These are phyloP conservation scores for Cyberlindnera euphorbiae DNA, from an alignment of 805 yeast species.

Conservation along the genomic window DNA sequence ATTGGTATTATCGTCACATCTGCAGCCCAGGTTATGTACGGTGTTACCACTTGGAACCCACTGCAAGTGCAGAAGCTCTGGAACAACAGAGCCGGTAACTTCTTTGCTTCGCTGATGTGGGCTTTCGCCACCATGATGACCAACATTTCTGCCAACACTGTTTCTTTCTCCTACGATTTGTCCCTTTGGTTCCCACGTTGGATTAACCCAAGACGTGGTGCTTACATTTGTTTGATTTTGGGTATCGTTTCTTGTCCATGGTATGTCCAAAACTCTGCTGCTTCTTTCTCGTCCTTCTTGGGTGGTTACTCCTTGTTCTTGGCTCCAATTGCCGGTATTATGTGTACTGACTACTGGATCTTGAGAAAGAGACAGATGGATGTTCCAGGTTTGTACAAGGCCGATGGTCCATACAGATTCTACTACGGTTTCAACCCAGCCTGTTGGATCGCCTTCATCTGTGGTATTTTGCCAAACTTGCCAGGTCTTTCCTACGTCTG, in stretches of 20 bases:
- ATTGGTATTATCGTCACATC: slow-evolving; percentile 32
- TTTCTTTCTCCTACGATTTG: slow-evolving; percentile 55
- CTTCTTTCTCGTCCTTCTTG: slow-evolving; percentile 67
- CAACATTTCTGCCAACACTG: slow-evolving; percentile 64
- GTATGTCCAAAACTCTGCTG: slow-evolving; percentile 50
- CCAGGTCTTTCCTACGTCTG: slow-evolving; percentile 45
- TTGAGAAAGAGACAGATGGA: slow-evolving; percentile 65
- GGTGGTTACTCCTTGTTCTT: slow-evolving; percentile 76
- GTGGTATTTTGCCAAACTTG: slow-evolving; percentile 35
- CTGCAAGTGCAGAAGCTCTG: slow-evolving; percentile 34
- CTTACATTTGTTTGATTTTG: slow-evolving; percentile 58
- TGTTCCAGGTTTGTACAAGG: slow-evolving; percentile 57
- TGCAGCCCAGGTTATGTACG: slow-evolving; percentile 32
- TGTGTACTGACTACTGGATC: slow-evolving; percentile 51
- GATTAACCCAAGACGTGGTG: slow-evolving; percentile 59
- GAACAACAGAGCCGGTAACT: slow-evolving; percentile 24
- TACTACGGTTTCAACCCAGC: slow-evolving; percentile 75
- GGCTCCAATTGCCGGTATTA: slow-evolving; percentile 73
- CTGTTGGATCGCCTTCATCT: slow-evolving; percentile 60
- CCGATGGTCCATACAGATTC: slow-evolving; percentile 43
- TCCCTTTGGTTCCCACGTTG: slow-evolving; percentile 53
- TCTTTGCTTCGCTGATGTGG: slow-evolving; percentile 20
- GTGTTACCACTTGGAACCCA: slow-evolving; percentile 42
- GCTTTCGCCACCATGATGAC: slow-evolving; percentile 47
- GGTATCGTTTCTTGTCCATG: slow-evolving; percentile 76